Conservation (phyloP, 139 green algal genomes). For the Diplosphaera chodatii region DNA sequence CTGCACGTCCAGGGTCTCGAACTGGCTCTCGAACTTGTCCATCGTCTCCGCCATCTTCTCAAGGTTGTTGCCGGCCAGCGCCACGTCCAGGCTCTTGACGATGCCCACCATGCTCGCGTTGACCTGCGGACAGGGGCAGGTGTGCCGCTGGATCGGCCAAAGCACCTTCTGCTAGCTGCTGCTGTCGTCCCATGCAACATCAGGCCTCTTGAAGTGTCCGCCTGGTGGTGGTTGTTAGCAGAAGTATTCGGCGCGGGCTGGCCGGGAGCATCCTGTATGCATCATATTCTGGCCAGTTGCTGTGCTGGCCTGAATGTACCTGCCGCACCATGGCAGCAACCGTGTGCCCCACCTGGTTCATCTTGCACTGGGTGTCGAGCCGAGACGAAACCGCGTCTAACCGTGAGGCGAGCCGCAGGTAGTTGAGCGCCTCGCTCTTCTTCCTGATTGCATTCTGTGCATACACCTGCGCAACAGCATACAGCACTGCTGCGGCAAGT, state of each 20-base stretch:
- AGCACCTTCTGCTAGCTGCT: too few species aligned
- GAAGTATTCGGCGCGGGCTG: too few species aligned
- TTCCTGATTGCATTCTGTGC: constrained; percentile 91
- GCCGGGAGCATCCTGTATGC: too few species aligned
- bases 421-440: constrained; percentile 91
- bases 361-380: constrained; percentile 87
- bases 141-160: too few species aligned
- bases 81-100: constrained; percentile 48
- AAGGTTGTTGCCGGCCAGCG: constrained; percentile 83
- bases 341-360: constrained; percentile 47
- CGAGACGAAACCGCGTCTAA: constrained; percentile 87
- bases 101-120: constrained; percentile 92
- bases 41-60: constrained; percentile 83
- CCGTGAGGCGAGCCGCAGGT: constrained; percentile 80
- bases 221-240: too few species aligned
- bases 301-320: too few species aligned
- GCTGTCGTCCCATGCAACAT: too few species aligned
- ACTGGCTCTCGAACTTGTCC: constrained; percentile 94
- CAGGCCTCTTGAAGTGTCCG: too few species aligned
- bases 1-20: constrained; percentile 95
- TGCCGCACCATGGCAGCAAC: too few species aligned
- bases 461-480: neutral
- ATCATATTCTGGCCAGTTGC: too few species aligned
- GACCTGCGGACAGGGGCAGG: too few species aligned
- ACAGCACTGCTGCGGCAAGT: too few species aligned